A percentile compares a stretch with the other conserved stretches of the same genome.
These are phyloP conservation scores for Rhododendron williamsianum DNA, from an alignment of 148 eudicot species.

Conservation along the genomic window DNA sequence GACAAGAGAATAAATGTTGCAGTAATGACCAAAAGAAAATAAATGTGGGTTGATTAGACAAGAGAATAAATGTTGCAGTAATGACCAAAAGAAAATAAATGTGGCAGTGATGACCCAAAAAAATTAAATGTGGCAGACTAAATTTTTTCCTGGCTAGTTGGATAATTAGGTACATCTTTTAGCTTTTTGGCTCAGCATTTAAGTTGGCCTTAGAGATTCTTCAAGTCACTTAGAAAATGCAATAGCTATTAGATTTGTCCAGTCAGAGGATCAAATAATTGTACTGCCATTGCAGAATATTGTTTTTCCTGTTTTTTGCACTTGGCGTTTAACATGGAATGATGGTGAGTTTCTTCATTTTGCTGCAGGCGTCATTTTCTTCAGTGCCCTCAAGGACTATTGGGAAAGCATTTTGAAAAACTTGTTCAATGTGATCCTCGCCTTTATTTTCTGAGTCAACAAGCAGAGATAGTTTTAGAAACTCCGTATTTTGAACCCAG, in stretches of 20 bases:
- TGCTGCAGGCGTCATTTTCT: constrained; percentile 70
- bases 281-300: not conserved
- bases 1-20: not conserved
- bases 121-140: not conserved
- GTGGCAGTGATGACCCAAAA: not conserved
- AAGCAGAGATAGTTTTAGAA: constrained; percentile 59
- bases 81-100: not conserved
- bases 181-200: not conserved
- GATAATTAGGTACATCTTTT: not conserved
- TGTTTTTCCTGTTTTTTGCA: not conserved
- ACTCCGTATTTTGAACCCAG: constrained; percentile 70
- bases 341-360: not conserved
- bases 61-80: not conserved
- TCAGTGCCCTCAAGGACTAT: constrained; percentile 68
- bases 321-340: not conserved
- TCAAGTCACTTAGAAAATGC: not conserved
- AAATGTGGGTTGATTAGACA: not conserved
- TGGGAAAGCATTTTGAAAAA: constrained; percentile 95
- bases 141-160: not conserved
- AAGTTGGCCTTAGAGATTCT: not conserved
- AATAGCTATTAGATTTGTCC: not conserved
- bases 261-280: not conserved
- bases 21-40: not conserved
- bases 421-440: constrained; percentile 94
- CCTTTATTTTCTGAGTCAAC: constrained; percentile 74